Evolutionary conservation across 345 rosid genomes (phyloP).

Genomic region (Eutrema heterophyllum): DNA sequence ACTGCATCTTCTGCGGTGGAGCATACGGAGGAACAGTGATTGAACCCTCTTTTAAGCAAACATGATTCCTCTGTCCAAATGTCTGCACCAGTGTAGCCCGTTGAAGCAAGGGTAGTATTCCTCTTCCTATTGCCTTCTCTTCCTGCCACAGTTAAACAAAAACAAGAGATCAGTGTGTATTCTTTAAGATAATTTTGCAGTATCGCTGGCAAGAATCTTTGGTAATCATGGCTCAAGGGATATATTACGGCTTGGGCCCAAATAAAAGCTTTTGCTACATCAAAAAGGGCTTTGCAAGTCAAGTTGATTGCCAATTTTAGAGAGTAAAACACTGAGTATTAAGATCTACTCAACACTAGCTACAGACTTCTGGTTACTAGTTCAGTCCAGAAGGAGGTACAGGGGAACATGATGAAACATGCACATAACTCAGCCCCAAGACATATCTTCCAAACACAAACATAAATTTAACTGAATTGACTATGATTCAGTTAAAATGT

Average conservation of each 20-base stretch:
- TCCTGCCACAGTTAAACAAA: conserved; percentile 45
- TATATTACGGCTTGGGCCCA: neutral
- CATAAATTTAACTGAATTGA: neutral
- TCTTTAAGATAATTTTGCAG: neutral
- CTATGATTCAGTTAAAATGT: neutral
- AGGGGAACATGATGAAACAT: neutral
- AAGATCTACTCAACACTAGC: neutral
- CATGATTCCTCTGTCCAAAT: conserved; percentile 94
- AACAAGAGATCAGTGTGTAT: conserved; percentile 1
- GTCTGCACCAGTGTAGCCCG: conserved; percentile 99
- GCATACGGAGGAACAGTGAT: conserved; percentile 98
- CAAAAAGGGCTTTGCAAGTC: neutral
- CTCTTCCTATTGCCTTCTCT: conserved; percentile 96
- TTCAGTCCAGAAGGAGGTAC: neutral
- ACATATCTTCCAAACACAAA: neutral
- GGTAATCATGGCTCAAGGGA: too few species aligned
- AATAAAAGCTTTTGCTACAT: neutral
- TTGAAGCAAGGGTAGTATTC: conserved; percentile 78
- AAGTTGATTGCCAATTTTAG: neutral
- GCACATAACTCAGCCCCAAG: neutral
- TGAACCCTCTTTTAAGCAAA: conserved; percentile 92
- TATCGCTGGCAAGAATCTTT: neutral
- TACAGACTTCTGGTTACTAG: neutral
- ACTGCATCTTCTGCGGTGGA: conserved; percentile 96
- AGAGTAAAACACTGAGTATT: neutral